phyloP scores from a whole-genome alignment of 1,284 basidiomycete genomes.

The Baeospora myosura region DNA sequence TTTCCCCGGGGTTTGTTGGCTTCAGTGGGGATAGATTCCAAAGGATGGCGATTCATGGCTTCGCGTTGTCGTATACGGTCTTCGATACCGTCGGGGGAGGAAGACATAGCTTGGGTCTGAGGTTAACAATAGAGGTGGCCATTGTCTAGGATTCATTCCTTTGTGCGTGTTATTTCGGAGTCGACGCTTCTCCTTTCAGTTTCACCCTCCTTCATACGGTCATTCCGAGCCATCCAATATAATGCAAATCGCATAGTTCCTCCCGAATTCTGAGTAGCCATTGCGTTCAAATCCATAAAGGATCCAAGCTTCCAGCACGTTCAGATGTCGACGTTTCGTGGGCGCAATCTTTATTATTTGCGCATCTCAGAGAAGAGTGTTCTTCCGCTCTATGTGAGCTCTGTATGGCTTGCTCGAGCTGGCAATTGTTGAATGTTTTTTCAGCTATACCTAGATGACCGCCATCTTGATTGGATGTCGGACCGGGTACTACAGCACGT shows the following conservation, averaged over 20 bases:
- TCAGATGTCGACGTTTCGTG: conserved; percentile 44
- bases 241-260: too few species aligned
- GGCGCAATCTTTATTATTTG: conserved; percentile 64
- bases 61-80: conserved; percentile 38
- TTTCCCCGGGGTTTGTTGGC: conserved; percentile 41
- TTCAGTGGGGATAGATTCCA: conserved; percentile 46
- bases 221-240: too few species aligned
- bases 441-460: conserved; percentile 71
- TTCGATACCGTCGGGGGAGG: conserved; percentile 34
- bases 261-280: too few species aligned
- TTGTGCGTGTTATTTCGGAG: too few species aligned
- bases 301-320: too few species aligned
- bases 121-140: too few species aligned
- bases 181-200: too few species aligned
- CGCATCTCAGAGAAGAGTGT: conserved; percentile 57
- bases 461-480: conserved; percentile 77
- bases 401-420: background rate
- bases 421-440: conserved; percentile 3
- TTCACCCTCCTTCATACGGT: too few species aligned
- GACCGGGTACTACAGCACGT: conserved; percentile 64
- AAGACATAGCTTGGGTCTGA: too few species aligned
- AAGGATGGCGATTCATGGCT: conserved; percentile 29
- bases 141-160: too few species aligned
- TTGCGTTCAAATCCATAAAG: too few species aligned
- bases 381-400: conserved; percentile 63